Conservation (phyloP, 176 grass and related monocot species). For the Paspalum vaginatum region DNA sequence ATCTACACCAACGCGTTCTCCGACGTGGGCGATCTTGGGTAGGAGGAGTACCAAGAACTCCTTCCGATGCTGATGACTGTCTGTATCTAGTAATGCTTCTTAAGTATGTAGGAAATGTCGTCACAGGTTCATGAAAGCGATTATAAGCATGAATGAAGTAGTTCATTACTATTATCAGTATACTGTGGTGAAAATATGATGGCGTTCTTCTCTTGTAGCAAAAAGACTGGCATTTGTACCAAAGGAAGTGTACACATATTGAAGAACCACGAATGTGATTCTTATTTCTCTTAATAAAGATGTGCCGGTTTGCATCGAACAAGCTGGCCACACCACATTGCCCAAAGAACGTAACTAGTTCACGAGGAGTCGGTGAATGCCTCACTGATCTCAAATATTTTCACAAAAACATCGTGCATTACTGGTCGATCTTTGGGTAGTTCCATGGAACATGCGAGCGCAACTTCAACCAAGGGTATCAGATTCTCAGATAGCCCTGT, state of each 20-base stretch:
- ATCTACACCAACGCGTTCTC: slow-evolving; percentile 44
- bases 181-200: no score
- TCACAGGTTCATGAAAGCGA: no score
- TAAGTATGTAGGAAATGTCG: no score
- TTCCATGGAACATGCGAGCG: slow-evolving; percentile 35
- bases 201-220: no score
- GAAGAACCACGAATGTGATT: no score
- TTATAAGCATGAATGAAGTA: no score
- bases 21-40: background rate
- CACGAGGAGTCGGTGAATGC: background rate
- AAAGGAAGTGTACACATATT: no score
- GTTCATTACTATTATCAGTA: no score
- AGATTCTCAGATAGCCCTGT: background rate
- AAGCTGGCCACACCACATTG: background rate
- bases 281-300: background rate
- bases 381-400: slow-evolving; percentile 1
- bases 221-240: no score
- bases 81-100: no score
- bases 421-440: slow-evolving; percentile 18
- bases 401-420: slow-evolving; percentile 27
- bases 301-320: background rate
- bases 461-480: slow-evolving; percentile 12
- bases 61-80: no score
- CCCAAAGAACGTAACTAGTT: background rate
- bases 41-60: background rate